Conservation (phyloP, 2,329 filamentous ascomycete species). For the Ophiostoma novo-ulmi region DNA sequence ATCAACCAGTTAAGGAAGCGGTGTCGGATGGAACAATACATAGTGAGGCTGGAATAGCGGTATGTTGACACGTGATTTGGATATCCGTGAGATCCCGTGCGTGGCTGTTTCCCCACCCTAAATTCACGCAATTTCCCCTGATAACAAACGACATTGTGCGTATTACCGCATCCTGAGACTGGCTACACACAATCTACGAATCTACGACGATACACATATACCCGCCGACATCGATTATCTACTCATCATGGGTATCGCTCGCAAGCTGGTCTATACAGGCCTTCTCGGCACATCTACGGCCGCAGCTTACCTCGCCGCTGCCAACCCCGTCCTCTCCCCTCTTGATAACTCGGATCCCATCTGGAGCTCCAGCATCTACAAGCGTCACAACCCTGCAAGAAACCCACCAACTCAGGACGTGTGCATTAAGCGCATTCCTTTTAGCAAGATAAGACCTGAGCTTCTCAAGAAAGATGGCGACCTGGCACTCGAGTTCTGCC, state of each 20-base stretch:
- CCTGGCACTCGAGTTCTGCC: conserved; percentile 60
- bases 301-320: conserved; percentile 48
- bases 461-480: conserved; percentile 55
- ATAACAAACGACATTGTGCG: neutral
- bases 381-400: conserved; percentile 55
- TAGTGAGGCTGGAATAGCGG: neutral
- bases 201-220: neutral
- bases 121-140: neutral
- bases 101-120: neutral
- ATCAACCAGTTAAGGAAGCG: no score
- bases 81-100: neutral
- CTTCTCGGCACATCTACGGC: conserved; percentile 47
- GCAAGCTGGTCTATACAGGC: conserved; percentile 43
- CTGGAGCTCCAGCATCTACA: conserved; percentile 53
- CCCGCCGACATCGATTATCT: neutral
- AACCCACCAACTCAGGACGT: conserved; percentile 62
- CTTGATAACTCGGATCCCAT: conserved; percentile 55
- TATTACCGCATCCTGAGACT: neutral
- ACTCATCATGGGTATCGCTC: conserved; percentile 48
- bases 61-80: neutral
- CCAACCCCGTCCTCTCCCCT: conserved; percentile 54
- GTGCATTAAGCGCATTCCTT: conserved; percentile 56
- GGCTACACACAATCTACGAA: neutral
- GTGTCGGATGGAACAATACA: neutral
- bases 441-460: conserved; percentile 60